phyloP scores from a whole-genome alignment of 805 yeast species.

The Huiozyma sinensis region DNA sequence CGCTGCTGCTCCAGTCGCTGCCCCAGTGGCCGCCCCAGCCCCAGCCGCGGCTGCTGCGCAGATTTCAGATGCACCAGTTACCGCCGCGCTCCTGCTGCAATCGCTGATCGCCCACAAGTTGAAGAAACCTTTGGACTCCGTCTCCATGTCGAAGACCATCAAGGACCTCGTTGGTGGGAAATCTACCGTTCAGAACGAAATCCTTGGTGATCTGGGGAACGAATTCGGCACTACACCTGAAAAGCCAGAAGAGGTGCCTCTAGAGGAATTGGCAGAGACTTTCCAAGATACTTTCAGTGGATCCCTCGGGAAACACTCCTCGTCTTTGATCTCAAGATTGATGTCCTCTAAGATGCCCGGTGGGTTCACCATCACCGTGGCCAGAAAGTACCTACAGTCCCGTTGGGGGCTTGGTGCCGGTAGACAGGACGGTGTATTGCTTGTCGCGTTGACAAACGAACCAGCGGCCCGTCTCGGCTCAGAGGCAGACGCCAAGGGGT shows the following conservation, averaged over 20 bases:
- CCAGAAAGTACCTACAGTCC: constrained; percentile 84
- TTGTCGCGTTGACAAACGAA: constrained; percentile 77
- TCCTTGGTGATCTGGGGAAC: constrained; percentile 95
- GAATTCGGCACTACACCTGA: constrained; percentile 98
- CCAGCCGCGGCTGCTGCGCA: constrained; percentile 74
- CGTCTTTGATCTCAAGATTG: constrained; percentile 79
- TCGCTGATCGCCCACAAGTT: constrained; percentile 91
- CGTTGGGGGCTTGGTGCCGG: constrained; percentile 91
- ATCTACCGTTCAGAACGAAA: constrained; percentile 97
- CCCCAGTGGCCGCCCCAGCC: constrained; percentile 53
- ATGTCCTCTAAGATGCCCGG: constrained; percentile 99
- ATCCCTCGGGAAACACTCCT: constrained; percentile 84
- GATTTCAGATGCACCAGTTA: constrained; percentile 81
- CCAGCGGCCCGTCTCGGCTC: constrained; percentile 81
- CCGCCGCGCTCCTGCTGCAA: constrained; percentile 72
- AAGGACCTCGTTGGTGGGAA: constrained; percentile 98
- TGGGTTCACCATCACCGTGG: constrained; percentile 87
- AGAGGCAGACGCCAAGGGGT: constrained; percentile 85
- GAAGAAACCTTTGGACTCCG: constrained; percentile 77
- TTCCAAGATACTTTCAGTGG: constrained; percentile 89
- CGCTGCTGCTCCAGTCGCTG: constrained; percentile 46
- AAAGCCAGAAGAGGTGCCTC: constrained; percentile 97
- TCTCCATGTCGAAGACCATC: constrained; percentile 85
- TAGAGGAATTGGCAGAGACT: constrained; percentile 88
- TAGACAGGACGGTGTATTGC: constrained; percentile 85